Evolutionary conservation across 2,329 filamentous ascomycete species (phyloP), one percentile per base, ranked within the genome.

Genomic region (Sporothrix schenckii): DNA sequence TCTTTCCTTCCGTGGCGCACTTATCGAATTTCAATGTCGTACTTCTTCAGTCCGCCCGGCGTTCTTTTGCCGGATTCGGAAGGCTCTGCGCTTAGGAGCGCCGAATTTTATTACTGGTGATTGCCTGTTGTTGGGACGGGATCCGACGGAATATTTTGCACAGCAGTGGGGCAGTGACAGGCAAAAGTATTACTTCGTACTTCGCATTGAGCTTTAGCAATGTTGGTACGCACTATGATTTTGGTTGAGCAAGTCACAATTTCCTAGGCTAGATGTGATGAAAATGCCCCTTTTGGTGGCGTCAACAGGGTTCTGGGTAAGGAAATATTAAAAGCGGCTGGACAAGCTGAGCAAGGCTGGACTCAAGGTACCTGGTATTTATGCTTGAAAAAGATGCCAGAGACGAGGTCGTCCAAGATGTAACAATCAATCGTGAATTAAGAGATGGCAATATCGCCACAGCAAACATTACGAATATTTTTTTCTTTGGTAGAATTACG

Each of bases 281-380:
- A 41, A 63, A 27, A 49, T 44, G 19, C 11, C 11, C 41, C 19
- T 50, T 66, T 66, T 52, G 9, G 61, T 66, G 47, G 61, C 61
- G 44, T 66, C 24, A 39, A 52, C 61, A 44, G n/a, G 61, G 61
- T 66, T 66, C 27, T 34, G 24, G 61, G 61, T 50, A 66, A 24
- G 44, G 39, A 47, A 47, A 47, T 47, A 63, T 27, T 27, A 27
- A 39, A 34, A 63, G 58, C 58, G 39, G 58, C 58, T 63, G 58
- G 39, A 6, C 11, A 3, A 39, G 34, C 30, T 60, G 58, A 21
- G 21, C 39, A 47, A 63, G 58, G 58, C 58, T 63, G 39, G 39
- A 14, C n/a, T 24, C 58, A 41, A 63, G n/a, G 34, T 61, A 61
- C 56, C 10, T 7, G 21, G 34, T 61, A 61, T 39, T 44, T 24